These are phyloP conservation scores for Fonsecaea nubica DNA, from an alignment of 2,329 filamentous ascomycete species.

Conservation along the genomic window DNA sequence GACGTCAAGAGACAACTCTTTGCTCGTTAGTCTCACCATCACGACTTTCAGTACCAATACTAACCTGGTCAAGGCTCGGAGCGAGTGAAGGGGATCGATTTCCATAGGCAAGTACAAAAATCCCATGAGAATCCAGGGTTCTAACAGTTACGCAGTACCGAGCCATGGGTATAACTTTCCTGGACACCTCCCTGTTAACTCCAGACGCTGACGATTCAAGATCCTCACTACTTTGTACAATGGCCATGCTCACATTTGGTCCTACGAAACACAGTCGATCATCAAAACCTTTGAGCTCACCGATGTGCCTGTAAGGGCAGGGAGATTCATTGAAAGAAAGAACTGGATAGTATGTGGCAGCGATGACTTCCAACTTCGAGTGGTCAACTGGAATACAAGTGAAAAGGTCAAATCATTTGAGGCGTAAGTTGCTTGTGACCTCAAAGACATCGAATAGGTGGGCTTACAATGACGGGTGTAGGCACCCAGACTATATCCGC, in stretches of 20 bases:
- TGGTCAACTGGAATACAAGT: conserved; percentile 99
- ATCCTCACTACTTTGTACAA: conserved; percentile 94
- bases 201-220: conserved; percentile 45
- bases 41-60: conserved; percentile 48
- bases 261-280: conserved; percentile 93
- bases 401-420: conserved; percentile 68
- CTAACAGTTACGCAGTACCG: conserved; percentile 57
- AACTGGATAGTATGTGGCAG: conserved; percentile 98
- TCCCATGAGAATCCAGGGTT: background rate
- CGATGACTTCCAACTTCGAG: conserved; percentile 86
- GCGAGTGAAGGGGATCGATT: conserved; percentile 96
- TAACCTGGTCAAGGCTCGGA: conserved; percentile 88
- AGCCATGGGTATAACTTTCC: conserved; percentile 76
- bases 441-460: background rate
- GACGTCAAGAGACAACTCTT: conserved; percentile 41
- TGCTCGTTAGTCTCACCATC: conserved; percentile 24
- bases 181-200: conserved; percentile 38
- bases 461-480: conserved; percentile 18
- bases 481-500: conserved; percentile 95
- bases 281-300: conserved; percentile 99
- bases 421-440: conserved; percentile 30
- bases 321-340: conserved; percentile 95
- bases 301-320: conserved; percentile 95
- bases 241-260: conserved; percentile 99
- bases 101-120: conserved; percentile 68